Evolutionary conservation across 257 asterid species (phyloP).

Genomic region (Gentiana dahurica): DNA sequence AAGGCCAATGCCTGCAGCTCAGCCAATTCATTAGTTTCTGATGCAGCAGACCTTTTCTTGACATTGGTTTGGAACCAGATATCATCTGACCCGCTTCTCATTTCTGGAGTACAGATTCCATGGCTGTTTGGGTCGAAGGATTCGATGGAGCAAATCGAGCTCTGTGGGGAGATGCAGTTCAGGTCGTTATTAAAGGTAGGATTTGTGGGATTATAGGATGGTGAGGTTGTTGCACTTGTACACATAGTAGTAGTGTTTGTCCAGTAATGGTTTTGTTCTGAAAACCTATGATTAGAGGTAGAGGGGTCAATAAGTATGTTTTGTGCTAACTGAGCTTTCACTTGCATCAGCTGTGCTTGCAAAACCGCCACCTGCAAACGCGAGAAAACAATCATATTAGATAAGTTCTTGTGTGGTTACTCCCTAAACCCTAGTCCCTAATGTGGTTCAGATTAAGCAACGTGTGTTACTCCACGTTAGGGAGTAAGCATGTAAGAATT

Average conservation of each 20-base stretch:
- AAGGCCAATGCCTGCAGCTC: slow-evolving; percentile 86
- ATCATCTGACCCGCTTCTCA: slow-evolving; percentile 23
- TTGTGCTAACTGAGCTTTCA: slow-evolving; percentile 56
- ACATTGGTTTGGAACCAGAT: slow-evolving; percentile 15
- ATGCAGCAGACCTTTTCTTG: slow-evolving; percentile 34
- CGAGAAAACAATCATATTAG: not conserved
- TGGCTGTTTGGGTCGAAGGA: slow-evolving; percentile 26
- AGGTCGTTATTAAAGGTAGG: slow-evolving; percentile 15
- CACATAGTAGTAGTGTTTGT: slow-evolving; percentile 10
- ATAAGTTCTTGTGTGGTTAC: not conserved
- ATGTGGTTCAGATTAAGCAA: too few relatives aligned
- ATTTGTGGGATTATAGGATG: slow-evolving; percentile 5
- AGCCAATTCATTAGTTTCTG: slow-evolving; percentile 50
- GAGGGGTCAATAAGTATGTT: slow-evolving; percentile 29
- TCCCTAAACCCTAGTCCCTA: too few relatives aligned
- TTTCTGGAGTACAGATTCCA: slow-evolving; percentile 28
- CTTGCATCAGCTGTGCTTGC: slow-evolving; percentile 77
- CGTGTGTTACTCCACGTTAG: too few relatives aligned
- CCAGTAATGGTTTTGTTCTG: slow-evolving; percentile 25
- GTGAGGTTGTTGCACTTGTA: slow-evolving; percentile 19
- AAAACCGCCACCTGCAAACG: slow-evolving; percentile 50
- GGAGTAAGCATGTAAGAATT: too few relatives aligned
- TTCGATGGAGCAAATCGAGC: slow-evolving; percentile 40
- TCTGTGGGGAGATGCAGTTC: slow-evolving; percentile 49
- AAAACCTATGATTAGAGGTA: slow-evolving; percentile 8